A percentile compares a stretch with the other conserved stretches of the same genome.
Conservation (phyloP, 1,284 basidiomycete genomes). For the Boletus smithii region DNA sequence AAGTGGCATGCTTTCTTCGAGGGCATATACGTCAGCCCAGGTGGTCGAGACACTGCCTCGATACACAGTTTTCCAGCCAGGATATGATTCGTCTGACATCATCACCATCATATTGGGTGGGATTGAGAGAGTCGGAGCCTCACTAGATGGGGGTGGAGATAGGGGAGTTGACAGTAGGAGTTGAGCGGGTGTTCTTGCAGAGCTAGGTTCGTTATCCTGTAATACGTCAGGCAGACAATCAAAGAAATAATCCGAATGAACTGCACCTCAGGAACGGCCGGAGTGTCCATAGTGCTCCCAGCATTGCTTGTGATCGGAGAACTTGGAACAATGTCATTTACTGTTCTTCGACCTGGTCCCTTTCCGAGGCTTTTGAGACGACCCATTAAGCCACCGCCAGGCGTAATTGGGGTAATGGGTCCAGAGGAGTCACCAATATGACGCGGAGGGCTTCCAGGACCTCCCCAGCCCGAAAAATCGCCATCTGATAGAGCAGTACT, state of each 20-base stretch:
- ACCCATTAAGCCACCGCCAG: slow-evolving; percentile 67
- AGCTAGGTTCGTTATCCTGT: slow-evolving; percentile 24
- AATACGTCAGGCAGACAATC: slow-evolving; percentile 1
- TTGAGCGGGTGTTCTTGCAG: slow-evolving; percentile 55
- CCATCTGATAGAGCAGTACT: slow-evolving; percentile 42
- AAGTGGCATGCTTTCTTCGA: slow-evolving; percentile 80
- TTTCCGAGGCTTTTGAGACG: slow-evolving; percentile 75
- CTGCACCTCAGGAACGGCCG: slow-evolving; percentile 26
- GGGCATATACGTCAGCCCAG: slow-evolving; percentile 56
- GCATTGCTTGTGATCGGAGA: slow-evolving; percentile 25
- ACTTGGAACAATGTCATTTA: slow-evolving; percentile 24
- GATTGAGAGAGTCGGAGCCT: slow-evolving; percentile 69
- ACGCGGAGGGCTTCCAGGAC: slow-evolving; percentile 38
- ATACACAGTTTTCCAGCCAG: slow-evolving; percentile 79
- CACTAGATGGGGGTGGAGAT: slow-evolving; percentile 65
- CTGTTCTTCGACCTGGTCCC: slow-evolving; percentile 30
- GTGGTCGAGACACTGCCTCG: slow-evolving; percentile 67
- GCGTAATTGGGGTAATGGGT: slow-evolving; percentile 50
- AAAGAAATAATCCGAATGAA: slow-evolving; percentile 1
- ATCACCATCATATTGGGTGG: slow-evolving; percentile 66
- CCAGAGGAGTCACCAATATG: slow-evolving; percentile 29
- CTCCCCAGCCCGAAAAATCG: slow-evolving; percentile 52
- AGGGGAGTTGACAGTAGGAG: slow-evolving; percentile 66
- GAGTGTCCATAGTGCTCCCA: slow-evolving; percentile 17
- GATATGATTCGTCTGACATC: slow-evolving; percentile 81